Evolutionary conservation across 768 basidiomycete genomes (phyloP), one percentile per base, ranked within the genome.

Genomic region (Suillus hirtellus): DNA sequence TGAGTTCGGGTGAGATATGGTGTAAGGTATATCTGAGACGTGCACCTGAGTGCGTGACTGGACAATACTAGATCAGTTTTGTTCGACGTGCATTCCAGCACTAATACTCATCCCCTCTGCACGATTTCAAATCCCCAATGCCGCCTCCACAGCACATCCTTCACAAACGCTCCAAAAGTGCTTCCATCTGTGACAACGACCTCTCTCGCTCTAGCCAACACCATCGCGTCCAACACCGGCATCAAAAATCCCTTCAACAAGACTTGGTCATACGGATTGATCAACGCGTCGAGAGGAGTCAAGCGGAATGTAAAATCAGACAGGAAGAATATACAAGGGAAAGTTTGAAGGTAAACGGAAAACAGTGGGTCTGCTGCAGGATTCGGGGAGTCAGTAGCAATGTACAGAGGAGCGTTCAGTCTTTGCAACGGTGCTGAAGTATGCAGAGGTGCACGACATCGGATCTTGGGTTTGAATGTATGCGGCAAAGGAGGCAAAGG

Each of bases 181-280:
- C 90, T 92, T 60, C 84, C 82, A 60, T 85, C 82, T 14, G 91
- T 94, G 2, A 89, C 90, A 0, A 88, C 83, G 37, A 91, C 81
- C 17, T 69, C 76, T 71, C 79, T 74, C 0, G 86, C 88, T 60
- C 80, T 80, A 3, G 84, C 84, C 17, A 85, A 83, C 37, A 95
- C 82, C 76, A 91, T 78, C 7, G 87, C 89, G 70, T 93, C 91
- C 38, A 93, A 67, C 63, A 92, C 83, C 2, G 90, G 89, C 24
- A 83, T 68, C 12, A 90, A 63, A 66, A 85, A 83, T 17, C 64
- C 68, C 21, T 69, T 78, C 66, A 92, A 70, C 38, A 60, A 68
- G 34, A 84, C 71, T 2, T 82, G 82, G 66, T 89, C 89, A 46
- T 82, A 73, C 8, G 67, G 75, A 65, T 83, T 87, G 31, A 68